A percentile compares a stretch with the other conserved stretches of the same genome.
Evolutionary conservation across 1,139 yeast species (phyloP).

Genomic region (Taiozyma sp.): DNA sequence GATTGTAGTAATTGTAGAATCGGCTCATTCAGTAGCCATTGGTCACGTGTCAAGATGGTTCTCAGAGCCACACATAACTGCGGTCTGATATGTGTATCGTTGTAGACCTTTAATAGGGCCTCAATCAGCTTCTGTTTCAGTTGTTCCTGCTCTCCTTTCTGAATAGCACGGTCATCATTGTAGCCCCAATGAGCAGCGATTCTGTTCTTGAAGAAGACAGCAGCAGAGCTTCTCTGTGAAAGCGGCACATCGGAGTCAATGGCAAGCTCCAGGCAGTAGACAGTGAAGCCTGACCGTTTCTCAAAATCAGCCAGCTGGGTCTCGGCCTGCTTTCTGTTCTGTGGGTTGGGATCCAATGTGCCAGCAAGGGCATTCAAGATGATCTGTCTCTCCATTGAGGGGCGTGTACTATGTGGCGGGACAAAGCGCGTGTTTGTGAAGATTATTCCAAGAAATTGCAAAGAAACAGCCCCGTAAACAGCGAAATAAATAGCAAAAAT

Average conservation of each 20-base stretch:
- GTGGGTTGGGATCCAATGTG: conserved; percentile 70
- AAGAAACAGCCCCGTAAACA: no score
- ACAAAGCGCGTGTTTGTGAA: no score
- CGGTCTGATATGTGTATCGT: conserved; percentile 40
- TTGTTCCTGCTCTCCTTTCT: conserved; percentile 43
- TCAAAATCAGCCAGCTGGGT: conserved; percentile 53
- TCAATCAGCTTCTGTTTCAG: conserved; percentile 51
- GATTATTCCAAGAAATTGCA: no score
- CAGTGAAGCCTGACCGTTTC: conserved; percentile 51
- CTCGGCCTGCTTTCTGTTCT: conserved; percentile 67
- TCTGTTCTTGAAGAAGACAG: conserved; percentile 66
- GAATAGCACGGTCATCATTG: conserved; percentile 39
- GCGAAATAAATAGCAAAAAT: no score
- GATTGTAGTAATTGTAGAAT: conserved; percentile 39
- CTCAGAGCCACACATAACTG: conserved; percentile 71
- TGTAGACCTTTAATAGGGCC: conserved; percentile 35
- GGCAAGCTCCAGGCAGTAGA: conserved; percentile 50
- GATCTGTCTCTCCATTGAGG: conserved; percentile 53
- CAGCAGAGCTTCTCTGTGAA: conserved; percentile 55
- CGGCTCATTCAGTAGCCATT: conserved; percentile 30
- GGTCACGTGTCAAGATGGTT: conserved; percentile 54
- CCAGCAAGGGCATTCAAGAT: conserved; percentile 74
- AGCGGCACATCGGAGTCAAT: conserved; percentile 41
- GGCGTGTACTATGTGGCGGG: no score
- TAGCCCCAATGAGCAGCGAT: conserved; percentile 51